These are phyloP conservation scores for Aureobasidium sp. DNA, from an alignment of 2,329 filamentous ascomycete genomes.

Conservation along the genomic window DNA sequence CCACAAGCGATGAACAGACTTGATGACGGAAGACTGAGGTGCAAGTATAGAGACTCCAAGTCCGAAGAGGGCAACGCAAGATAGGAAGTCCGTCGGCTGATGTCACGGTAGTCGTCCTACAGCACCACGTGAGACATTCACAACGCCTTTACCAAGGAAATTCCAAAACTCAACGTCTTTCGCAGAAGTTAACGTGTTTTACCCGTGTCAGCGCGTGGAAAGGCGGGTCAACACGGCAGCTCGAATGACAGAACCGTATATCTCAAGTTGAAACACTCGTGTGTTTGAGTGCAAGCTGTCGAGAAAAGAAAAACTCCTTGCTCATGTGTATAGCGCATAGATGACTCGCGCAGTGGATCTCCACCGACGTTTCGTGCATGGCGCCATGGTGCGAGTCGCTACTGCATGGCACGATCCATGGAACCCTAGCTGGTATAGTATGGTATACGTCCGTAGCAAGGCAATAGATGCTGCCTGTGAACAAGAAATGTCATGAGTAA, in stretches of 20 bases:
- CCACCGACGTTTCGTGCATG: neutral
- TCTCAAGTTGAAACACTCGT: conserved; percentile 1
- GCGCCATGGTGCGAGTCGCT: neutral
- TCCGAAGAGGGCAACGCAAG: neutral
- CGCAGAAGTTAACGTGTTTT: neutral
- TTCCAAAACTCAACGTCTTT: neutral
- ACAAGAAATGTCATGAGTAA: neutral
- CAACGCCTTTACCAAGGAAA: conserved; percentile 2
- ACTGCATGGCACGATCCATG: neutral
- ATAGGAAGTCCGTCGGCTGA: neutral
- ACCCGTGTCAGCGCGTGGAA: neutral
- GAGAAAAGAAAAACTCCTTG: too few species aligned
- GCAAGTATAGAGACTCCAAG: neutral
- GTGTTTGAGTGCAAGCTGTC: neutral
- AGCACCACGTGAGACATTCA: neutral
- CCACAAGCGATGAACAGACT: neutral
- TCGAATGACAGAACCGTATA: neutral
- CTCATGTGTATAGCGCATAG: neutral
- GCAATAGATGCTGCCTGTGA: neutral
- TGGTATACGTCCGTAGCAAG: neutral
- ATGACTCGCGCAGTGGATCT: neutral
- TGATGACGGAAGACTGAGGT: neutral
- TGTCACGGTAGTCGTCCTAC: neutral
- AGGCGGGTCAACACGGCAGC: neutral
- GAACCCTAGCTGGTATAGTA: neutral